Evolutionary conservation across 345 rosid genomes (phyloP).

Genomic region (Moricandia moricandioides): DNA sequence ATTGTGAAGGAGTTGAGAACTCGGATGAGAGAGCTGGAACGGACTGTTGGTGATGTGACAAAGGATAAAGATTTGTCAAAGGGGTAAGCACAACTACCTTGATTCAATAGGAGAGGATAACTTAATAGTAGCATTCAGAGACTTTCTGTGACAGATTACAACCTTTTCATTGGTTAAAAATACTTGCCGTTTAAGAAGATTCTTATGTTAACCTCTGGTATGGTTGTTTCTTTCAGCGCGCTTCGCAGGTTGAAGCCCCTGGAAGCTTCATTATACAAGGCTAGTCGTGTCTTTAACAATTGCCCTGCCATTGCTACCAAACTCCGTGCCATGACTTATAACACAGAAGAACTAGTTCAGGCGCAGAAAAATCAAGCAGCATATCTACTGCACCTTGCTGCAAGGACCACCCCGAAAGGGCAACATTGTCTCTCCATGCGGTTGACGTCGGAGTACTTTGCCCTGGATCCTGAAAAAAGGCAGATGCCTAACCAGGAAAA

Average conservation of each 20-base stretch:
- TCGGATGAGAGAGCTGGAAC: conserved; percentile 72
- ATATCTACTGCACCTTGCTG: conserved; percentile 79
- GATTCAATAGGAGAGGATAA: conserved; percentile 12
- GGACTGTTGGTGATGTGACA: conserved; percentile 50
- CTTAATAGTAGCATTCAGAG: background rate
- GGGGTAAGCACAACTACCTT: conserved; percentile 45
- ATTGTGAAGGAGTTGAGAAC: conserved; percentile 66
- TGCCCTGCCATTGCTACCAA: conserved; percentile 65
- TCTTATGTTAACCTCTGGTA: conserved; percentile 16
- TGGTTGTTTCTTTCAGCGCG: conserved; percentile 51
- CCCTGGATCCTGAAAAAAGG: conserved; percentile 63
- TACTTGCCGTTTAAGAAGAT: conserved; percentile 1
- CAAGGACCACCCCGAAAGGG: conserved; percentile 88
- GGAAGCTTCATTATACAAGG: conserved; percentile 59
- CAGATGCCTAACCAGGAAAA: conserved; percentile 61
- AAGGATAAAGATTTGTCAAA: conserved; percentile 75
- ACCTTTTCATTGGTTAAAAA: conserved; percentile 5
- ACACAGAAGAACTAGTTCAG: conserved; percentile 71
- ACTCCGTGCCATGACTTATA: conserved; percentile 72
- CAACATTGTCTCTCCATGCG: conserved; percentile 90
- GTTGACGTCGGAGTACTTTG: conserved; percentile 72
- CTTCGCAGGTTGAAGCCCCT: conserved; percentile 60
- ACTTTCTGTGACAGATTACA: background rate
- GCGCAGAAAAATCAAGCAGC: conserved; percentile 63
- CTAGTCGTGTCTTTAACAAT: conserved; percentile 54